Conservation (phyloP, 164 flowering plant species). For the Cinnamomum chago region DNA sequence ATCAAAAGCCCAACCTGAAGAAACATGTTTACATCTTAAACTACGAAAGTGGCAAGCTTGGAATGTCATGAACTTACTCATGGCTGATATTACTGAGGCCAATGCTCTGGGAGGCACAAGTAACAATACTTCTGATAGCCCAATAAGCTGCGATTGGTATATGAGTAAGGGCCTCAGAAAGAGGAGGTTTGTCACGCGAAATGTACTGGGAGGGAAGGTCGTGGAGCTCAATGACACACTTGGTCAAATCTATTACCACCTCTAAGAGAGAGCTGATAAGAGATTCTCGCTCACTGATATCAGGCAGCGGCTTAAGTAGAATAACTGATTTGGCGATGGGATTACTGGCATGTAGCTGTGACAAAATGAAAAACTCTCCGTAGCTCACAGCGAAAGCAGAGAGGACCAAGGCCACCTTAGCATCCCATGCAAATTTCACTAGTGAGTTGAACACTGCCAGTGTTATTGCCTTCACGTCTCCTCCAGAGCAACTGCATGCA, state of each 20-base stretch:
- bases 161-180: conserved; percentile 27
- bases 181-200: conserved; percentile 24
- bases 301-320: conserved; percentile 45
- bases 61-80: conserved; percentile 7
- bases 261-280: conserved; percentile 33
- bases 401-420: conserved; percentile 42
- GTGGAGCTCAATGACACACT: conserved; percentile 39
- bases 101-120: conserved; percentile 39
- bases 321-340: conserved; percentile 41
- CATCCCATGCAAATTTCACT: conserved; percentile 43
- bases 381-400: conserved; percentile 40
- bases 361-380: conserved; percentile 49
- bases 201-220: conserved; percentile 42
- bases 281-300: conserved; percentile 32
- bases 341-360: conserved; percentile 30
- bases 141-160: conserved; percentile 55
- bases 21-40: not conserved
- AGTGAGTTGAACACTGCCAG: conserved; percentile 42
- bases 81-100: conserved; percentile 15
- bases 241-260: conserved; percentile 37
- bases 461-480: conserved; percentile 51
- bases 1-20: not conserved
- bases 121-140: conserved; percentile 43
- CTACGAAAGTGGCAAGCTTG: not conserved
- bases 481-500: conserved; percentile 64